Evolutionary conservation across 139 green algal species (phyloP).

Genomic region (Mychonastes homosphaera): DNA sequence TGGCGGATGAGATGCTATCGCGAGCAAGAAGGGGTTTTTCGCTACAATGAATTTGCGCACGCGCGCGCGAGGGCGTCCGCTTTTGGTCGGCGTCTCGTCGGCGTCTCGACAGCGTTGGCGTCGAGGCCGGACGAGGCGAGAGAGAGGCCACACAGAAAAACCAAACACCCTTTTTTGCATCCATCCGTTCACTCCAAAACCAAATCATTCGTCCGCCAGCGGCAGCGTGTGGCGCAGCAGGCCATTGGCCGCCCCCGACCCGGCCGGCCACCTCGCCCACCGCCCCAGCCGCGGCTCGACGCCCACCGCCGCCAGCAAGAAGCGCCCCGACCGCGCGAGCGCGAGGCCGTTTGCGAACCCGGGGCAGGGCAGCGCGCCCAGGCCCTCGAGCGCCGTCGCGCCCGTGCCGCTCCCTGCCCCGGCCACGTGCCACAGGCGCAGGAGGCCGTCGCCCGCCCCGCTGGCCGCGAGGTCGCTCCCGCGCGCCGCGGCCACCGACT

Average conservation of each 20-base stretch:
- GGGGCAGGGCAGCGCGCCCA: conserved; percentile 54
- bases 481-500: conserved; percentile 51
- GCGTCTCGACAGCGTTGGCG: no score
- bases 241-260: conserved; percentile 60
- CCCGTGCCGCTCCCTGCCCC: conserved; percentile 13
- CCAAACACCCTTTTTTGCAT: no score
- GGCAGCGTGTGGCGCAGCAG: conserved; percentile 67
- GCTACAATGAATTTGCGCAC: no score
- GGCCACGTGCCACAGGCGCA: conserved; percentile 72
- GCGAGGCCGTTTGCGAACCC: conserved; percentile 87
- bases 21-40: no score
- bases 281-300: conserved; percentile 88
- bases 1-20: no score
- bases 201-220: conserved; percentile 12
- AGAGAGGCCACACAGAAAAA: no score
- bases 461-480: conserved; percentile 69
- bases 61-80: no score
- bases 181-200: no score
- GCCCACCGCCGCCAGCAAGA: conserved; percentile 78
- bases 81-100: no score
- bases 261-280: conserved; percentile 72
- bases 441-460: conserved; percentile 74
- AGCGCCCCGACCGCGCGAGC: conserved; percentile 50
- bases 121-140: no score
- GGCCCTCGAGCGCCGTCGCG: background rate